Evolutionary conservation across 345 rosid genomes (phyloP).

Genomic region (Eucalyptus brandiana): DNA sequence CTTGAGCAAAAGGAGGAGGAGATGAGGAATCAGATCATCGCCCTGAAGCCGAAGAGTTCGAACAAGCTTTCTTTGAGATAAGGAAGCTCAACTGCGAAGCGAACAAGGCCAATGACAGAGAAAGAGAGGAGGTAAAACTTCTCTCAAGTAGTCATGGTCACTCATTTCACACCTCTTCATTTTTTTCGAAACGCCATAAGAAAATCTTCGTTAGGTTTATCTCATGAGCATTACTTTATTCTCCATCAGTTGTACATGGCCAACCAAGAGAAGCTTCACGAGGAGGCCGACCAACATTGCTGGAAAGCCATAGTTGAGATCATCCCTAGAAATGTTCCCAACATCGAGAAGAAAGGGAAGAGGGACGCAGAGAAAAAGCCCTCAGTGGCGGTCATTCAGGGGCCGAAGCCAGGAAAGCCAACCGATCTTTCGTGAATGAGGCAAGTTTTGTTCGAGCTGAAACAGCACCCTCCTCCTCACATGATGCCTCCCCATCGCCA

Average conservation of each 20-base stretch:
- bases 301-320: no score
- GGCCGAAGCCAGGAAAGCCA: no score
- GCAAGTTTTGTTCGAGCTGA: no score
- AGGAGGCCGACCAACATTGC: no score
- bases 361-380: no score
- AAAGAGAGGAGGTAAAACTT: constrained; percentile 62
- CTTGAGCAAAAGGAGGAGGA: constrained; percentile 75
- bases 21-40: constrained; percentile 69
- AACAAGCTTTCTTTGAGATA: constrained; percentile 61
- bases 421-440: no score
- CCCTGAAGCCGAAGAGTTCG: constrained; percentile 69
- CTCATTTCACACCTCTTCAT: not conserved
- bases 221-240: not conserved
- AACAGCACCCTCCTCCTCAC: no score
- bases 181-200: not conserved
- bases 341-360: no score
- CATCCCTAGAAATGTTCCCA: no score
- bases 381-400: no score
- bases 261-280: no score
- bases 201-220: not conserved
- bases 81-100: constrained; percentile 40
- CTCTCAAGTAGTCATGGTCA: not conserved
- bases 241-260: constrained; percentile 28
- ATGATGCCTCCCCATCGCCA: no score
- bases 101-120: constrained; percentile 66